Evolutionary conservation across 2,329 filamentous ascomycete genomes (phyloP), one percentile per base, ranked within the genome.

Genomic region (Phialophora expanda): DNA sequence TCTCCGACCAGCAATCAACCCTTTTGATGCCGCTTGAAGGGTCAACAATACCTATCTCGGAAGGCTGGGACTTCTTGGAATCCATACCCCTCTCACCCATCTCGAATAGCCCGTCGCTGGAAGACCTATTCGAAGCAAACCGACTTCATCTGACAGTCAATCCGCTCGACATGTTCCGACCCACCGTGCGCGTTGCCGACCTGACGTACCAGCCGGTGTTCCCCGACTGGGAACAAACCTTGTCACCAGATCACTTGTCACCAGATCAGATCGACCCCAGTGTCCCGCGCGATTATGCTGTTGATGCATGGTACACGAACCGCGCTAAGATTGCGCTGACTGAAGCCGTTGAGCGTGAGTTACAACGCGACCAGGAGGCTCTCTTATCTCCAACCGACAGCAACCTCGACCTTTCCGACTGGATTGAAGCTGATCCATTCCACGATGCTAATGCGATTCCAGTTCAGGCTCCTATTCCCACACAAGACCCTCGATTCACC

Each of bases 131-230:
- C 22, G 26, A 62, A 56, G 51, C 56, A 22, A 55, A 38, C 54
- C 59, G 50, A 28, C 50, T 55, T 9, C 32, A 62, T 22, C 51
- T 56, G n/a, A 55, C 53, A 12, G 53, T 56, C 61, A 62, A 62
- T 17, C 38, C 46, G 41, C 32, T 48, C 38, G 61, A 56, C 51
- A 50, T 38, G 22, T 62, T 50, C 48, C 26, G 41, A 22, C 61
- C 34, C 17, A 44, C 38, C 14, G 17, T n/a, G 6, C 38, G 38
- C 38, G 5, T 3, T 44, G 14, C 20, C 38, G 17, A n/a, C 17
- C 4, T 8, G 56, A 26, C n/a, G 17, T 44, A 32, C 56, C 22
- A 22, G 26, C 54, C 54, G 9, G 3, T 53, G 14, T 53, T 53
- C 14, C 48, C 48, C 5, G 48, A 53, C 26, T 53, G 20, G 22